These are phyloP conservation scores for Dianthus caryophyllus DNA, from an alignment of 148 eudicot species.

Conservation along the genomic window DNA sequence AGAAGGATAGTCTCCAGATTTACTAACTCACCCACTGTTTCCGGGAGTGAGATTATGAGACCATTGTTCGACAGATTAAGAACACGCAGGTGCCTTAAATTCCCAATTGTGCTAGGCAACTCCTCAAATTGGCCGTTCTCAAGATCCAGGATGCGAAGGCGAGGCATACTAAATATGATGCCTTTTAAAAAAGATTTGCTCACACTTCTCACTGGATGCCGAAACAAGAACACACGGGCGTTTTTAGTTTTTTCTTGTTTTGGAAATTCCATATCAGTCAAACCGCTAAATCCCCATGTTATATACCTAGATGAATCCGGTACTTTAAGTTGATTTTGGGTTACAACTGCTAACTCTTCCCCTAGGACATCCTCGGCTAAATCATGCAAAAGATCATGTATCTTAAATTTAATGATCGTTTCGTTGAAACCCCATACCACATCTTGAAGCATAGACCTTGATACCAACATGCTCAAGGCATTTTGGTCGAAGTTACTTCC, in stretches of 20 bases:
- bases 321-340: not conserved
- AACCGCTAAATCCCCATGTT: constrained; percentile 12
- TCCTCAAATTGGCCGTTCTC: constrained; percentile 29
- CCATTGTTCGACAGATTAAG: constrained; percentile 27
- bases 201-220: no score
- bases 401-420: constrained; percentile 19
- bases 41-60: no score
- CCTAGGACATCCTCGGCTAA: no score
- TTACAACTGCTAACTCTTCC: constrained; percentile 32
- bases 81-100: constrained; percentile 31
- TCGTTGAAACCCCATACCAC: constrained; percentile 22
- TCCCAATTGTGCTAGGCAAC: constrained; percentile 40
- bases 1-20: constrained; percentile 33
- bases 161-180: no score
- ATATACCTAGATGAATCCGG: constrained; percentile 27
- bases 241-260: constrained; percentile 17
- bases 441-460: constrained; percentile 42
- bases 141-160: constrained; percentile 31
- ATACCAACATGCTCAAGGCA: constrained; percentile 11
- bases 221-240: constrained; percentile 27
- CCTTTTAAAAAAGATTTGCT: no score
- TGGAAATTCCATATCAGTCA: constrained; percentile 20
- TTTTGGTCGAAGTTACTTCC: no score
- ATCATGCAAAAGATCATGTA: constrained; percentile 48
- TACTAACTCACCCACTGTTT: constrained; percentile 36